Conservation (phyloP, 805 yeast genomes). For the Metschnikowia dekortorum region DNA sequence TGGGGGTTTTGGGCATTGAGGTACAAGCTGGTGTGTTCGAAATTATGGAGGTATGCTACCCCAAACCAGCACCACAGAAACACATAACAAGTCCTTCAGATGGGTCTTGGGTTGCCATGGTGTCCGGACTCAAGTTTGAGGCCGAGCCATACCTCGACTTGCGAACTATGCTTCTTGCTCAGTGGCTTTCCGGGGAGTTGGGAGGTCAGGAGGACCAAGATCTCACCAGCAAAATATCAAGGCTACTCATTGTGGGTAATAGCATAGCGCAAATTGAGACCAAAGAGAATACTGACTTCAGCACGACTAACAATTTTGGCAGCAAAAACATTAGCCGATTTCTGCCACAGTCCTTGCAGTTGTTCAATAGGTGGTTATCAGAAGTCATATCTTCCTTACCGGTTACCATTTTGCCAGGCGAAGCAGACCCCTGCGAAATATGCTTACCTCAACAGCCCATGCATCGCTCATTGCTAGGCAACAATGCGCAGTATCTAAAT, state of each 20-base stretch:
- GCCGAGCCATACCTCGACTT: constrained; percentile 41
- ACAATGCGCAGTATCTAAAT: constrained; percentile 39
- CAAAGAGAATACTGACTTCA: constrained; percentile 22
- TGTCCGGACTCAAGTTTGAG: constrained; percentile 69
- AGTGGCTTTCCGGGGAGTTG: constrained; percentile 70
- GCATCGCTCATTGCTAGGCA: constrained; percentile 68
- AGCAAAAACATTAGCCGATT: constrained; percentile 51
- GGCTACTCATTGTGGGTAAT: constrained; percentile 71
- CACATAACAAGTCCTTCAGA: constrained; percentile 16
- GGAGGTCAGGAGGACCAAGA: constrained; percentile 29
- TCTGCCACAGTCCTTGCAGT: constrained; percentile 43
- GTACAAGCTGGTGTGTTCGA: constrained; percentile 78
- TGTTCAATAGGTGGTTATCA: constrained; percentile 56
- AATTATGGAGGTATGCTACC: constrained; percentile 74
- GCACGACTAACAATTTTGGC: constrained; percentile 44
- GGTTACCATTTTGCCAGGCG: constrained; percentile 80
- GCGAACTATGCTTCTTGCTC: constrained; percentile 56
- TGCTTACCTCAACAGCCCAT: constrained; percentile 87
- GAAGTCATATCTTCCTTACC: constrained; percentile 59
- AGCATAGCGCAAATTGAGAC: constrained; percentile 40
- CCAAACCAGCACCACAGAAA: constrained; percentile 57
- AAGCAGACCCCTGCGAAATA: constrained; percentile 75
- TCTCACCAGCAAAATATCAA: constrained; percentile 32
- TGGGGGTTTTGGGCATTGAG: constrained; percentile 85
- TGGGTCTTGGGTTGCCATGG: constrained; percentile 47